Evolutionary conservation across 1,284 basidiomycete genomes (phyloP).

Genomic region (Neolentinus lepideus): DNA sequence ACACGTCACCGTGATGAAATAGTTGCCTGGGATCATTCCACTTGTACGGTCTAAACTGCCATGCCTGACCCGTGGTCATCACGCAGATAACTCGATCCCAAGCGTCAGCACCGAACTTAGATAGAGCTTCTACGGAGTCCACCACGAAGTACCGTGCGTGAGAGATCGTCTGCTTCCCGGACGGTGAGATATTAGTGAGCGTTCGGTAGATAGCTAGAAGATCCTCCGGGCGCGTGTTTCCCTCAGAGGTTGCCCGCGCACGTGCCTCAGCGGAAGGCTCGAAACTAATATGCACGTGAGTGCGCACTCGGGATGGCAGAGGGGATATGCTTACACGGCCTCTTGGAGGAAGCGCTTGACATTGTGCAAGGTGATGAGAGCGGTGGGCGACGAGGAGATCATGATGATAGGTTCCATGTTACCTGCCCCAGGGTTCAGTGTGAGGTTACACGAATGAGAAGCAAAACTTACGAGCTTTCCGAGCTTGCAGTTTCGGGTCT

Average conservation of each 20-base stretch:
- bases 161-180: conserved; percentile 25
- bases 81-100: conserved; percentile 97
- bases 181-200: conserved; percentile 53
- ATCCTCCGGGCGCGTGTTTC: conserved; percentile 76
- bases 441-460: not conserved
- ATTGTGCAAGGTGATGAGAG: conserved; percentile 97
- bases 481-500: conserved; percentile 49
- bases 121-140: conserved; percentile 87
- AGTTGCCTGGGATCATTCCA: conserved; percentile 90
- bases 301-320: not conserved
- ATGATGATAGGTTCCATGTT: conserved; percentile 89
- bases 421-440: conserved; percentile 26
- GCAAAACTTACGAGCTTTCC: conserved; percentile 48
- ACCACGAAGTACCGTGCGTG: conserved; percentile 70
- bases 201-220: conserved; percentile 79
- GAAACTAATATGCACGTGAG: conserved; percentile 40
- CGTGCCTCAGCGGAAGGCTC: conserved; percentile 75
- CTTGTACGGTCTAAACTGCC: conserved; percentile 96
- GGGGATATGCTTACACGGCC: conserved; percentile 53
- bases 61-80: conserved; percentile 94
- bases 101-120: conserved; percentile 85
- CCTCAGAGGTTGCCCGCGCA: conserved; percentile 56
- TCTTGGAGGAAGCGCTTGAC: conserved; percentile 92
- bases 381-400: conserved; percentile 92
- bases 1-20: conserved; percentile 91